Evolutionary conservation across 768 basidiomycete genomes (phyloP).

Genomic region (Boletus reticulatus): DNA sequence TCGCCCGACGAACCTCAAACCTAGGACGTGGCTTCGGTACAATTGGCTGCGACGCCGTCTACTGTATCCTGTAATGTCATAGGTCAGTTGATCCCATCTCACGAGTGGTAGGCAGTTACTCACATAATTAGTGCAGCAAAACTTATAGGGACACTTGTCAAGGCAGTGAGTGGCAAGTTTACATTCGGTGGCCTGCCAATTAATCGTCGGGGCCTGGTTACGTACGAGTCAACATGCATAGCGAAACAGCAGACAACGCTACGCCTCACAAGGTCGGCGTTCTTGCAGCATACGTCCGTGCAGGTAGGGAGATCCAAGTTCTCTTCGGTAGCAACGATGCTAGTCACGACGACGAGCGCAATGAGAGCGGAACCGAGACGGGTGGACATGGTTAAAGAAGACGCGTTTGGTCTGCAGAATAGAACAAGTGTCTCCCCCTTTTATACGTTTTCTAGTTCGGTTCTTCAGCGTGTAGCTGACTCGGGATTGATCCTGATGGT

Average conservation of each 20-base stretch:
- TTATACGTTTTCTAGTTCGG: neutral
- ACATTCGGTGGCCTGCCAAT: neutral
- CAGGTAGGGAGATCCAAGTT: neutral
- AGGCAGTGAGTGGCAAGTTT: neutral
- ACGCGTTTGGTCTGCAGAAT: neutral
- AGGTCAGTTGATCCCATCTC: no score
- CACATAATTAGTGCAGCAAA: neutral
- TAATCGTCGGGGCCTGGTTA: no score
- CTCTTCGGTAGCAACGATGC: neutral
- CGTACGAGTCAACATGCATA: neutral
- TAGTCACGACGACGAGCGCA: neutral
- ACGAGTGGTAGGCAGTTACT: neutral
- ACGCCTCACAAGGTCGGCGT: neutral
- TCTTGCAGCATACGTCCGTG: neutral
- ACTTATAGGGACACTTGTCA: neutral
- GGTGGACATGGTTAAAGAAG: neutral
- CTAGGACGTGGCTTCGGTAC: no score
- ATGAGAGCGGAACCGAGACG: neutral
- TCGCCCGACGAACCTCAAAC: no score
- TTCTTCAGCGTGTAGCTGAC: no score
- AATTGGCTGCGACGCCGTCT: no score
- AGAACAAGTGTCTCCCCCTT: neutral
- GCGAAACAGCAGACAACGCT: neutral
- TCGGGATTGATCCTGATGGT: no score
- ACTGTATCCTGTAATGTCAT: no score